Conservation (phyloP, 176 grass and related monocot genomes). For the Otatea glauca region DNA sequence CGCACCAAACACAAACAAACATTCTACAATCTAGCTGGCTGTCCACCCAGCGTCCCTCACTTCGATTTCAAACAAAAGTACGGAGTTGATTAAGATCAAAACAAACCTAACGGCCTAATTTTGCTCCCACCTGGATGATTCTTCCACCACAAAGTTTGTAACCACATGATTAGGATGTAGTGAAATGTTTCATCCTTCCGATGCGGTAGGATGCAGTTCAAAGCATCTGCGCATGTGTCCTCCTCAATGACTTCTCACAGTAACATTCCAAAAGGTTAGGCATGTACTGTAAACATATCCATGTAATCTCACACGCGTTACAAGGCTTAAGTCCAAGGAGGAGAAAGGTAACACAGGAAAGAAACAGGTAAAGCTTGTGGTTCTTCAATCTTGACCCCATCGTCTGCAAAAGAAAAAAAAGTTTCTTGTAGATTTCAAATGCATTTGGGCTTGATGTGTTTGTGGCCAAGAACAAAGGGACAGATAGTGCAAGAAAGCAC, state of each 20-base stretch:
- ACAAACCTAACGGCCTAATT: slow-evolving; percentile 45
- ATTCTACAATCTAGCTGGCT: background rate
- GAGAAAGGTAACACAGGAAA: slow-evolving; percentile 27
- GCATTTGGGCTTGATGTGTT: background rate
- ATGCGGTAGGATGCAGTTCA: background rate
- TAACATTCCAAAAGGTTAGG: slow-evolving; percentile 28
- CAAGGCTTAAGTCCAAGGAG: slow-evolving; percentile 35
- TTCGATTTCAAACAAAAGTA: slow-evolving; percentile 44
- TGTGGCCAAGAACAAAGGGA: slow-evolving; percentile 54
- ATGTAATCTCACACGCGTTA: slow-evolving; percentile 1
- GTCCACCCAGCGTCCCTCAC: slow-evolving; percentile 25
- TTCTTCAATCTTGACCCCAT: background rate
- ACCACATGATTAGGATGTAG: slow-evolving; percentile 42
- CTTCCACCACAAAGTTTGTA: slow-evolving; percentile 44
- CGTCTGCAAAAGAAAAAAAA: slow-evolving; percentile 9
- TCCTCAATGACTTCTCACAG: slow-evolving; percentile 29
- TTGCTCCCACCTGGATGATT: slow-evolving; percentile 3
- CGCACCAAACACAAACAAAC: slow-evolving; percentile 38
- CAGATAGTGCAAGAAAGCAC: slow-evolving; percentile 16
- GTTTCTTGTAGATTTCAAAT: background rate
- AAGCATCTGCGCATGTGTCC: slow-evolving; percentile 10
- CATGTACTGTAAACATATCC: slow-evolving; percentile 8
- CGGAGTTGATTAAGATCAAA: background rate
- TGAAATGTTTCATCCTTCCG: slow-evolving; percentile 22
- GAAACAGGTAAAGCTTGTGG: background rate